Percentiles rank a stretch among this genome's conserved stretches.
Evolutionary conservation across 129 eudicot species (phyloP).

Genomic region (Saussurea involucrata): DNA sequence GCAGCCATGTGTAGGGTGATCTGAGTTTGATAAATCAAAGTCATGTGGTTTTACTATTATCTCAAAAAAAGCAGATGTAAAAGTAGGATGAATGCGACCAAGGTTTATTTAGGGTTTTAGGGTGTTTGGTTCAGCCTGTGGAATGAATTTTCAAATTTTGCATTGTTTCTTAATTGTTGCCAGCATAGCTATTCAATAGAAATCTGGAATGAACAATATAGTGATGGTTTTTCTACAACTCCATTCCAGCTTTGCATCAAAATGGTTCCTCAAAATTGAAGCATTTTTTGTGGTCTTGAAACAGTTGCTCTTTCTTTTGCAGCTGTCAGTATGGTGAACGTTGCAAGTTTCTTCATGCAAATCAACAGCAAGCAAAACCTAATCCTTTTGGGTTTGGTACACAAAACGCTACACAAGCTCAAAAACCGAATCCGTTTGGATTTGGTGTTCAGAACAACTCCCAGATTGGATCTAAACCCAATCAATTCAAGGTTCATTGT

Average conservation of each 20-base stretch:
- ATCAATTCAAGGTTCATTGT: constrained; percentile 61
- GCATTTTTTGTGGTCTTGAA: background rate
- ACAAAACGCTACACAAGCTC: constrained; percentile 45
- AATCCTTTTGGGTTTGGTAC: constrained; percentile 77
- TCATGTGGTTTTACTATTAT: background rate
- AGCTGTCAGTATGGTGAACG: constrained; percentile 90
- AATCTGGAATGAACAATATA: background rate
- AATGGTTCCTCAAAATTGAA: constrained; percentile 1
- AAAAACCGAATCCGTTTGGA: constrained; percentile 87
- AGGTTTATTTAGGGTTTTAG: background rate
- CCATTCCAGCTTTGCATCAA: background rate
- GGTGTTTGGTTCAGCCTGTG: background rate
- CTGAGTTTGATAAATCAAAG: background rate
- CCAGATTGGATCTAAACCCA: constrained; percentile 53
- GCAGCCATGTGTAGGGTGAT: background rate
- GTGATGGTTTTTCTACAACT: background rate
- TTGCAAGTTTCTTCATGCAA: constrained; percentile 73
- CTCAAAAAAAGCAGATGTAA: background rate
- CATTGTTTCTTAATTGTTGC: background rate
- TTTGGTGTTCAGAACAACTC: constrained; percentile 77
- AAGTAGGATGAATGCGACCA: background rate
- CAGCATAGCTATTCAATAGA: background rate
- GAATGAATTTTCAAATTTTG: background rate
- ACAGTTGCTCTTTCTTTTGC: constrained; percentile 21
- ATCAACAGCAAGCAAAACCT: constrained; percentile 56